Percentiles rank a stretch among this genome's conserved stretches.
These are phyloP conservation scores for Macadamia integrifolia DNA, from an alignment of 164 flowering plant genomes.

Conservation along the genomic window DNA sequence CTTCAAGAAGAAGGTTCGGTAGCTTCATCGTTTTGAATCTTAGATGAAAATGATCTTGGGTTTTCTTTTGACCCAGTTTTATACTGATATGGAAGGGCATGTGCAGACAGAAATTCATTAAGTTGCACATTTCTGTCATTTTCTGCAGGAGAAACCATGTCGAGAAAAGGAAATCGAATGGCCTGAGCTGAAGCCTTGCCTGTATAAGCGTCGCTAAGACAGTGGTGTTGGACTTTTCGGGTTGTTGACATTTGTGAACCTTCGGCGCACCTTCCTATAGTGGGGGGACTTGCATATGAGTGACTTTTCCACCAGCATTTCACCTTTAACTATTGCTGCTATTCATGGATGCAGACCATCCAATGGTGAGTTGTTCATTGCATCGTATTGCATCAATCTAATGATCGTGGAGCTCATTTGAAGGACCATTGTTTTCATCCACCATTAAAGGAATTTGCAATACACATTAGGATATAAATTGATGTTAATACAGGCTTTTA, in stretches of 20 bases:
- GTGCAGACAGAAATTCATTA: not conserved
- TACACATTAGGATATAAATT: too few species aligned
- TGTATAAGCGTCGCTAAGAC: conserved; percentile 80
- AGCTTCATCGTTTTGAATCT: not conserved
- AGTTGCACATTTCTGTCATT: not conserved
- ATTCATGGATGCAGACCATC: not conserved
- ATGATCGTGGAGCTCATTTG: too few species aligned
- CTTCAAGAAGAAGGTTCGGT: conserved; percentile 66
- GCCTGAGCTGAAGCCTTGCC: conserved; percentile 89
- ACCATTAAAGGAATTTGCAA: too few species aligned
- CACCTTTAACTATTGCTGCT: not conserved
- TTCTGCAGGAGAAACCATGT: conserved; percentile 40
- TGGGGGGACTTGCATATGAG: not conserved
- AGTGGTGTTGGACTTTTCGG: not conserved
- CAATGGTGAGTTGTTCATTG: not conserved
- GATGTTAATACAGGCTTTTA: too few species aligned
- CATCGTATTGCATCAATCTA: not conserved
- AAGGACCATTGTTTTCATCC: too few species aligned
- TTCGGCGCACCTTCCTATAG: not conserved
- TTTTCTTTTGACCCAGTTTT: not conserved
- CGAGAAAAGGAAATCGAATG: conserved; percentile 43
- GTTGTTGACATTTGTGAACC: not conserved
- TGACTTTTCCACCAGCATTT: not conserved
- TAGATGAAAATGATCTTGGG: not conserved
- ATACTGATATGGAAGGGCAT: not conserved